A percentile compares a stretch with the other conserved stretches of the same genome.
Evolutionary conservation across 2,329 filamentous ascomycete species (phyloP).

Genomic region (Penicillium sp.): DNA sequence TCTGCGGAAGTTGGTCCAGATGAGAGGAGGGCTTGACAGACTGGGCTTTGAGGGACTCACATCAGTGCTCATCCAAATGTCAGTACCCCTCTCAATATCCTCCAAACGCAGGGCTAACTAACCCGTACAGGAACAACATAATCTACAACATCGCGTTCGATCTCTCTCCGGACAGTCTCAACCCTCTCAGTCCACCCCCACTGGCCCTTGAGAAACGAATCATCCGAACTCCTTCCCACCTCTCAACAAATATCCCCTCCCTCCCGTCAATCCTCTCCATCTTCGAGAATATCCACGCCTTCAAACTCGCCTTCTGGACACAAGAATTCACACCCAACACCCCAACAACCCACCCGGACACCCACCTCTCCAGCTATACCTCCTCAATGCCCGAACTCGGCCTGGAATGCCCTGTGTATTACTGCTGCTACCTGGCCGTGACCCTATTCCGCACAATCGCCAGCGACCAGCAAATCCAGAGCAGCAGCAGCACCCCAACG

Average conservation of each 20-base stretch:
- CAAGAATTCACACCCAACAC: not conserved
- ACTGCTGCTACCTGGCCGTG: conserved; percentile 8
- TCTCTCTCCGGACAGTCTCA: not conserved
- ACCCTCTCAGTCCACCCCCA: not conserved
- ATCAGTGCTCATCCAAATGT: conserved; percentile 4
- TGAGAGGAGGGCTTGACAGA: conserved; percentile 2
- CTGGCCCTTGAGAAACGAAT: not conserved
- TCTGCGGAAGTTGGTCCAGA: not conserved
- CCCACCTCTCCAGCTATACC: not conserved
- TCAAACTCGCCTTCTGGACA: not conserved
- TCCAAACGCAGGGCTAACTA: not conserved
- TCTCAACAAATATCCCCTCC: not conserved
- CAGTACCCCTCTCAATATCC: not conserved
- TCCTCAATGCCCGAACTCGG: not conserved
- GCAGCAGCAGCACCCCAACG: too few relatives aligned
- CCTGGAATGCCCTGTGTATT: not conserved
- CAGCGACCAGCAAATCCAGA: not conserved
- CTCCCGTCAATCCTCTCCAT: not conserved
- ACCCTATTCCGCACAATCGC: not conserved
- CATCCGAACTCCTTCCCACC: not conserved
- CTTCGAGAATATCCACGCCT: not conserved
- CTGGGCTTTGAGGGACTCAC: conserved; percentile 9
- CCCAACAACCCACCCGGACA: not conserved
- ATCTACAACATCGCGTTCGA: conserved; percentile 10
- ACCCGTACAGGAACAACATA: conserved; percentile 1